Evolutionary conservation across 2,329 filamentous ascomycete genomes (phyloP), one percentile per base, ranked within the genome.

Genomic region (Orbilia ellipsospora): DNA sequence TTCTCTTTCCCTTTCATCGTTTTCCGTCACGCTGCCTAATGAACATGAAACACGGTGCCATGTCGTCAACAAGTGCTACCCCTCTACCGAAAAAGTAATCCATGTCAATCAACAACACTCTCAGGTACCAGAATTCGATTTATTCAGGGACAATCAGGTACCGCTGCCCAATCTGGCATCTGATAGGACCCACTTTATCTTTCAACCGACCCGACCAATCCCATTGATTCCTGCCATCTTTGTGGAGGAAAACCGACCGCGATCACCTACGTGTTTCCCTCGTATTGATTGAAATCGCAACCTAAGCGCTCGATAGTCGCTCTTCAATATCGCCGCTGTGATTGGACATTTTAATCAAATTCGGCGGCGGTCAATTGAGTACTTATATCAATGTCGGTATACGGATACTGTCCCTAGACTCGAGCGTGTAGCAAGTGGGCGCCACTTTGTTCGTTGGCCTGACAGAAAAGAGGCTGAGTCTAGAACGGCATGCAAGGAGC

Each of bases 21-120:
- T 36, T 55, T 73, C 62, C 44, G 59, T 69, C 64, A 61, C 64
- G 60, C 59, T 75, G 70, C 63, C 70, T 69, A 75, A 69, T 75
- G 52, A 64, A 69, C 51, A 64, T 75, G 70, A 75, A 75, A 75
- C 70, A 69, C 40, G 70, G 70, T 75, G 70, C 64, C 64, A 75
- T 73, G 69, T 73, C 69, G 69, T 73, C 69, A 73, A 73, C 48
- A 48, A n/a, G 57, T 73, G 63, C 64, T 68, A 55, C 64, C 63
- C 65, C 63, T 67, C 70, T 57, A 42, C 50, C 56, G 50, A 59
- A 20, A 55, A 42, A 56, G 31, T 16, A 16, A 73, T 62, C 70
- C 70, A 68, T 75, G 70, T 23, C 23, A 23, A 23, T 23, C 70
- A 68, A 64, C 70, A 69, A 65, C 48, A 62, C 70, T n/a, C n/a